Evolutionary conservation across 768 basidiomycete genomes (phyloP).

Genomic region (Austroboletus festivus): DNA sequence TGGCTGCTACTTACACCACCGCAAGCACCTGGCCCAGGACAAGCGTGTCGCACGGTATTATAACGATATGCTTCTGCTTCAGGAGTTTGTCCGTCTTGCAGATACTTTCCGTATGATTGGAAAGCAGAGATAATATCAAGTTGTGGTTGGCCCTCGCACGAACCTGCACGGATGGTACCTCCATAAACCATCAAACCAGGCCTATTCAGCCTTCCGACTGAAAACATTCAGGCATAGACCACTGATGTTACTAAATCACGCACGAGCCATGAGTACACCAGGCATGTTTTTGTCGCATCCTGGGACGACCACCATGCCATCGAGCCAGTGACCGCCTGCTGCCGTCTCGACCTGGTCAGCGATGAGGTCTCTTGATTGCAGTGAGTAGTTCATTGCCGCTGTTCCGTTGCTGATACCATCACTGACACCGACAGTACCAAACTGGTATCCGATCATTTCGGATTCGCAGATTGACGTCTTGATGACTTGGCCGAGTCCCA

Average conservation of each 20-base stretch:
- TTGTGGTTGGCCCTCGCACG: conserved; percentile 82
- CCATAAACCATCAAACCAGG: conserved; percentile 98
- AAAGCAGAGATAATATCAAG: conserved; percentile 97
- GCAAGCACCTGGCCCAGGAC: conserved; percentile 97
- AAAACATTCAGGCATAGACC: conserved; percentile 8
- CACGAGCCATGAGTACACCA: conserved; percentile 96
- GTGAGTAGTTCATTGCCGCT: conserved; percentile 88
- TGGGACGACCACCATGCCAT: conserved; percentile 95
- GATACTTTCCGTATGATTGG: conserved; percentile 94
- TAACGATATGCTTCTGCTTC: conserved; percentile 82
- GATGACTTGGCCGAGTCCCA: conserved; percentile 83
- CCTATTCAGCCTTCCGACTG: conserved; percentile 92
- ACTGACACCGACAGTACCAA: conserved; percentile 95
- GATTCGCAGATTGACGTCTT: conserved; percentile 73
- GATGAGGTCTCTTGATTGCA: conserved; percentile 96
- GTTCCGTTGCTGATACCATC: conserved; percentile 99
- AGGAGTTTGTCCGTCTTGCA: conserved; percentile 82
- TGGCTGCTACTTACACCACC: conserved; percentile 73
- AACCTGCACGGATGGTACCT: conserved; percentile 89
- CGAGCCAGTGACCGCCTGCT: conserved; percentile 95
- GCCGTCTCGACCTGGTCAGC: conserved; percentile 97
- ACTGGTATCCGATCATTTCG: conserved; percentile 90
- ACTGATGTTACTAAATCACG: conserved; percentile 32
- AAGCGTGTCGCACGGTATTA: conserved; percentile 86
- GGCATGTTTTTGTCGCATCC: conserved; percentile 99